Base-by-base conservation (phyloP, 2,329 filamentous ascomycete species). In the Colletotrichum euphorbiae region DNA sequence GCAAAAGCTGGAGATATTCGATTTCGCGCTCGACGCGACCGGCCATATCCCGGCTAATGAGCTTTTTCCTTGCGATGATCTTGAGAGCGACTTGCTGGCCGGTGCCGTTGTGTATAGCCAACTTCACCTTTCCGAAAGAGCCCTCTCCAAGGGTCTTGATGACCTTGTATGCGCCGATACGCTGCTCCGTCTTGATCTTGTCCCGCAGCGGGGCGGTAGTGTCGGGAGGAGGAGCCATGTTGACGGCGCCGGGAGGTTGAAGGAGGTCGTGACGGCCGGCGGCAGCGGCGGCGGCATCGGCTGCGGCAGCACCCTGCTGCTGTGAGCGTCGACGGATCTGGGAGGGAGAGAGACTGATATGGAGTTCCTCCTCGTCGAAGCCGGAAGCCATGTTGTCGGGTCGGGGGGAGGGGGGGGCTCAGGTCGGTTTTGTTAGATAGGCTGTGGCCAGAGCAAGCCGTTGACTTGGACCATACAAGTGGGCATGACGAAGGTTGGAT, bases 111-210 rank as follows among this genome's bases (percentile, higher is more conserved):
- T 99, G 96, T 46, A 94, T 92, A 21, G 96, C 96, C 74, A 99
- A 88, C 85, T 98, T 98, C 78, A 99, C 96, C 83, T 99, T 99
- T 74, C 96, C 96, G 79, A 99, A 99, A 3, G 94, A 98, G 52
- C 96, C 96, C 82, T 99, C 96, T 64, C 96, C 96, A 13, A 99
- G 87, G 15, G 95, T 98, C 78, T 90, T 91, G 73, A 97, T 86
- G 65, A 98, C 91, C 74, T 92, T 92, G 83, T 99, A 99, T 80
- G 94, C 93, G 72, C 94, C 94, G 75, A 98, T 90, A 72, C 95
- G 90, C 83, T 95, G 92, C 82, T 92, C 93, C 71, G 90, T 88
- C 82, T 87, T 90, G 82, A 79, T 77, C 76, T 82, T 84, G 66
- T 86, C 78, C 69, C 79, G 77, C 65, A 76, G 74, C 67, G 67